A percentile compares a stretch with the other conserved stretches of the same genome.
These are phyloP conservation scores for Tolypocladium paradoxum DNA, from an alignment of 2,329 filamentous ascomycete genomes.

Conservation along the genomic window DNA sequence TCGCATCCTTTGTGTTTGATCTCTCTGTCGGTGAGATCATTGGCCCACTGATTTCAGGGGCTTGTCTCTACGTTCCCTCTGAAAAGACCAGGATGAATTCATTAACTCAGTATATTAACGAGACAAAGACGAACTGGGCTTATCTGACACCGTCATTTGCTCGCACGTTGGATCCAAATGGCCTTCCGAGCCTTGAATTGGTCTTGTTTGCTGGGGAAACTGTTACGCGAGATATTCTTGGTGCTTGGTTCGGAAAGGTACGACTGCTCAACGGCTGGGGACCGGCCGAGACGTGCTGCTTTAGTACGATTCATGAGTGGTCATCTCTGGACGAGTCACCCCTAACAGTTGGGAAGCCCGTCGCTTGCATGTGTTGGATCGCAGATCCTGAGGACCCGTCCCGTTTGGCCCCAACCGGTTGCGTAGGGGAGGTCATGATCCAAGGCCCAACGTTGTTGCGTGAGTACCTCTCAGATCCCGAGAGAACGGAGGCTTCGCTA, in stretches of 20 bases:
- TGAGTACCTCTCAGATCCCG: conserved; percentile 1
- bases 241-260: no score
- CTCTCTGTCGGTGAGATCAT: conserved; percentile 3
- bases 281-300: not conserved
- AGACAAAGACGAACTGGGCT: not conserved
- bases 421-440: conserved; percentile 4
- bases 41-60: conserved; percentile 1
- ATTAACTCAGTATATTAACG: no score
- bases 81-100: not conserved
- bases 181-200: conserved; percentile 1
- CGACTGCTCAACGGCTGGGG: conserved; percentile 1
- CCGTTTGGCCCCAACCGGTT: conserved; percentile 1
- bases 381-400: not conserved
- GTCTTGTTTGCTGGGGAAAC: conserved; percentile 3
- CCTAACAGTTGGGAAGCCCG: not conserved
- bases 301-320: not conserved
- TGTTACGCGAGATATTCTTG: conserved; percentile 1
- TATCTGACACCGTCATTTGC: conserved; percentile 2
- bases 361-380: not conserved
- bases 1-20: conserved; percentile 6
- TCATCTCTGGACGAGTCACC: not conserved
- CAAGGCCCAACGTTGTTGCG: conserved; percentile 3
- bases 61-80: conserved; percentile 3
- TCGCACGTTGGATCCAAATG: not conserved
- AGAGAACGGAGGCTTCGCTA: not conserved